Base-by-base conservation (phyloP, 169 alveolate genomes). In the Plasmodium cynomolgi region DNA sequence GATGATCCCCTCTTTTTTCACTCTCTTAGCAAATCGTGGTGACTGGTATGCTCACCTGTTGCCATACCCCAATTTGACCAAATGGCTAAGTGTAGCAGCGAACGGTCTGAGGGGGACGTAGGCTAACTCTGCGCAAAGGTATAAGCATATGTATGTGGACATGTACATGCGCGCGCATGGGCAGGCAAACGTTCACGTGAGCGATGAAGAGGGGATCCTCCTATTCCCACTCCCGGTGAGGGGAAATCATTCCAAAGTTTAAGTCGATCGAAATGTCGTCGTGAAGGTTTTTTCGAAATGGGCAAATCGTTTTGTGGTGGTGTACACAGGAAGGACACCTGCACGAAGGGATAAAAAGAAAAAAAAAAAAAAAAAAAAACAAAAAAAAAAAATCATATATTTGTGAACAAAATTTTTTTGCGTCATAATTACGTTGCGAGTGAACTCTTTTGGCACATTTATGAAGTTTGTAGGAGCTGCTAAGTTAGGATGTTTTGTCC, bases 241-340 rank as follows among this genome's bases (percentile, higher is more conserved):
- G 75, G 33, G 0, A 62, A 62, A 62, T 62, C 0, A 23, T 62
- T 62, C 26, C 11, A 62, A n/a, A 62, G 75, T 62, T 62, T 26
- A 62, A n/a, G 75, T 62, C 75, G 15, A 62, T 62, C 75, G 75
- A 62, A 62, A 62, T 62, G 34, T n/a, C 75, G 75, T 62, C 11
- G 9, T 62, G 75, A 62, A 62, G 33, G 29, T 62, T 62, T 62
- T 26, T 29, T 20, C 15, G 34, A 26, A 62, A 26, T n/a, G 15
- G 75, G 75, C 26, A 62, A 62, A n/a, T 62, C 15, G 9, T 62
- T 62, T 62, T n/a, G 75, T 20, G 15, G 33, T 62, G 75, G 34
- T 62, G 3, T 62, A 62, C 33, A 20, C 75, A 62, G 34, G 75
- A 62, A 62, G 33, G 29, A 62, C 33, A 62, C 75, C 34, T 23